phyloP scores from a whole-genome alignment of 441 rosid genomes.

The Biscutella auriculata region DNA sequence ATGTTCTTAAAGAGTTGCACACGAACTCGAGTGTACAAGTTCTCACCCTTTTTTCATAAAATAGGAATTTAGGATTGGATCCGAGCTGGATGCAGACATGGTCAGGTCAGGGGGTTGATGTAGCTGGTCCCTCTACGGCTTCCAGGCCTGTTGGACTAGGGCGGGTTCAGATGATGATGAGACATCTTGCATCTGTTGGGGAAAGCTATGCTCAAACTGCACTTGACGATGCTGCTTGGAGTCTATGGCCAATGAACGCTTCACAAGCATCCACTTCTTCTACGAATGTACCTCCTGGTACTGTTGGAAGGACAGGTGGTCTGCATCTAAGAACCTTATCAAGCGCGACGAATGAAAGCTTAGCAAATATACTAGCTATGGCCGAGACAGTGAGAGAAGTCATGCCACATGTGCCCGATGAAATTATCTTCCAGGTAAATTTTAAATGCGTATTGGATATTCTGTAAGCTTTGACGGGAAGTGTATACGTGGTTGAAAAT shows the following conservation, averaged over 20 bases:
- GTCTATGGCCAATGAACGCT: constrained; percentile 73
- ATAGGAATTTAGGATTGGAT: constrained; percentile 72
- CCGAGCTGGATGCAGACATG: constrained; percentile 67
- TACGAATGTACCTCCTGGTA: constrained; percentile 40
- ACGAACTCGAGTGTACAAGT: not conserved
- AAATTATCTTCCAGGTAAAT: constrained; percentile 74
- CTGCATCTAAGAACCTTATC: constrained; percentile 53
- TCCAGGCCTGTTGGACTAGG: constrained; percentile 70
- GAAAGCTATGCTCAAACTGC: constrained; percentile 89
- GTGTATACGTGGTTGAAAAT: not conserved
- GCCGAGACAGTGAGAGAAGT: constrained; percentile 90
- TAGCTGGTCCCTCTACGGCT: constrained; percentile 78
- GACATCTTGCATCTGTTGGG: constrained; percentile 93
- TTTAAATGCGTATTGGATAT: constrained; percentile 2
- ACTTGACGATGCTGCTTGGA: constrained; percentile 81
- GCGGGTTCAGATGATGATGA: constrained; percentile 97
- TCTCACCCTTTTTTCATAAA: constrained; percentile 13
- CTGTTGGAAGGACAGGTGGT: constrained; percentile 42
- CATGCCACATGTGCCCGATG: constrained; percentile 87
- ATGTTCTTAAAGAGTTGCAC: not conserved
- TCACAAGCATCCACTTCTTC: constrained; percentile 60
- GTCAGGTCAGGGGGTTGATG: constrained; percentile 72
- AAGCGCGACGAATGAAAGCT: constrained; percentile 36
- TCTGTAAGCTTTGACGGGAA: not conserved
- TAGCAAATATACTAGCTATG: constrained; percentile 77